phyloP scores from a whole-genome alignment of 306 rosid genomes.

The Rosa chinensis region DNA sequence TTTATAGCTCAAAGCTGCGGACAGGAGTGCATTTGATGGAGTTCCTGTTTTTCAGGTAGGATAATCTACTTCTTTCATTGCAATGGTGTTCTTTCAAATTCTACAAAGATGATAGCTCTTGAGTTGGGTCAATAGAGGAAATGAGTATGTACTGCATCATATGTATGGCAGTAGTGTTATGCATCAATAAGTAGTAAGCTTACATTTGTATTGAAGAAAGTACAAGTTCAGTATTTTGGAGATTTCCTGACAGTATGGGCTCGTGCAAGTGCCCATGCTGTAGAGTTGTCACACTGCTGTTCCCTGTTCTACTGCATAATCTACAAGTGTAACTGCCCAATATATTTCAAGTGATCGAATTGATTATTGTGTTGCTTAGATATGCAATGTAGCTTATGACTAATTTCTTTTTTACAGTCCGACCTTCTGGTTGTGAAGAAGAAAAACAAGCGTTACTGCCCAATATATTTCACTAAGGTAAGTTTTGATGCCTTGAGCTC shows the following conservation, averaged over 20 bases:
- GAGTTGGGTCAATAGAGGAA: neutral
- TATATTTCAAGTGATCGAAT: neutral
- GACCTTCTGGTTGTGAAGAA: conserved; percentile 88
- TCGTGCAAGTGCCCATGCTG: neutral
- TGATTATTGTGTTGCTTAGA: neutral
- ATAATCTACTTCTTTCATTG: conserved; percentile 26
- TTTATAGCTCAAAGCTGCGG: conserved; percentile 66
- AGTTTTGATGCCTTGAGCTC: conserved; percentile 33
- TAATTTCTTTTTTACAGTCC: conserved; percentile 54
- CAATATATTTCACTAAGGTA: conserved; percentile 88
- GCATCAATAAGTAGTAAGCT: neutral
- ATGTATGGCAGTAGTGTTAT: neutral
- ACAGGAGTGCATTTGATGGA: conserved; percentile 72
- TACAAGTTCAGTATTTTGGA: neutral
- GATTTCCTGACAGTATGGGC: neutral
- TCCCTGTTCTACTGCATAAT: neutral
- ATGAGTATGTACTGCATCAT: neutral
- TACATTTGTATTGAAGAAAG: neutral
- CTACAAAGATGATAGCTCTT: neutral
- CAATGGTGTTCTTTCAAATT: conserved; percentile 4
- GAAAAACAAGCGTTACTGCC: conserved; percentile 92
- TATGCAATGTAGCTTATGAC: conserved; percentile 18
- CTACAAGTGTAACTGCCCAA: neutral
- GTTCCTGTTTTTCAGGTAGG: conserved; percentile 95
- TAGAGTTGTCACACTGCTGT: neutral